These are phyloP conservation scores for Cutaneotrichosporon curvatum DNA, from an alignment of 1,284 basidiomycete genomes.

Conservation along the genomic window DNA sequence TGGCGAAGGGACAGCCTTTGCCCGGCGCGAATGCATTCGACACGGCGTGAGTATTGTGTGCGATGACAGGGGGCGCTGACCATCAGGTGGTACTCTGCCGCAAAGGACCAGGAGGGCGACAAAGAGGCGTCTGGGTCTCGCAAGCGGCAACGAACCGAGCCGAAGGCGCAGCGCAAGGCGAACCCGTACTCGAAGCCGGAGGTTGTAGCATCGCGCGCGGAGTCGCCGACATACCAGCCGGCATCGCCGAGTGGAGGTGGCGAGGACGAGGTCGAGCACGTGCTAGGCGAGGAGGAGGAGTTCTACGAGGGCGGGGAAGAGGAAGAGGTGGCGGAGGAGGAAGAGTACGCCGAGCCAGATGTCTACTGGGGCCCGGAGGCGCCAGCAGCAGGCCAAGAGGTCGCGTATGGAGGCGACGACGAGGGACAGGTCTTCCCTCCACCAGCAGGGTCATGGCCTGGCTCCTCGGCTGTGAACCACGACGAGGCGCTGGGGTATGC, in stretches of 20 bases:
- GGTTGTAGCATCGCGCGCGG: background rate
- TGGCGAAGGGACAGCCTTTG: slow-evolving; percentile 34
- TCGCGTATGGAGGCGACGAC: background rate
- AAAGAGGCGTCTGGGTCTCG: background rate
- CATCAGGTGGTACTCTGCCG: slow-evolving; percentile 15
- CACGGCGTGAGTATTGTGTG: slow-evolving; percentile 21
- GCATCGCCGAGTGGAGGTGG: slow-evolving; percentile 7
- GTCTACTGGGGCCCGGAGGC: too few relatives aligned
- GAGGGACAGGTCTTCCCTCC: slow-evolving; percentile 13
- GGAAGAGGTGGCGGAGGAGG: slow-evolving; percentile 3
- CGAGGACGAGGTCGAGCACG: slow-evolving; percentile 3
- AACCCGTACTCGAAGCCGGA: slow-evolving; percentile 4
- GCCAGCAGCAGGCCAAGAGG: too few relatives aligned
- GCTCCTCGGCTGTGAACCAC: slow-evolving; percentile 7
- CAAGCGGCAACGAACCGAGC: slow-evolving; percentile 1
- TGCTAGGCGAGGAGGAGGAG: slow-evolving; percentile 1
- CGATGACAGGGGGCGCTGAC: slow-evolving; percentile 1
- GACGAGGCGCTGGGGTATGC: slow-evolving; percentile 37
- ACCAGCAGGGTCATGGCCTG: slow-evolving; percentile 11
- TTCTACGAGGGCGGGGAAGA: background rate
- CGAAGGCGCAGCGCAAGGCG: background rate
- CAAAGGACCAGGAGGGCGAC: slow-evolving; percentile 9
- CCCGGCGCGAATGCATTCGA: slow-evolving; percentile 29
- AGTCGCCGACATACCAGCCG: slow-evolving; percentile 12
- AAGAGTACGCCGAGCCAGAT: slow-evolving; percentile 1